Evolutionary conservation across 1,284 basidiomycete genomes (phyloP), one percentile per base, ranked within the genome.

Genomic region (Ceratobasidium sp.): DNA sequence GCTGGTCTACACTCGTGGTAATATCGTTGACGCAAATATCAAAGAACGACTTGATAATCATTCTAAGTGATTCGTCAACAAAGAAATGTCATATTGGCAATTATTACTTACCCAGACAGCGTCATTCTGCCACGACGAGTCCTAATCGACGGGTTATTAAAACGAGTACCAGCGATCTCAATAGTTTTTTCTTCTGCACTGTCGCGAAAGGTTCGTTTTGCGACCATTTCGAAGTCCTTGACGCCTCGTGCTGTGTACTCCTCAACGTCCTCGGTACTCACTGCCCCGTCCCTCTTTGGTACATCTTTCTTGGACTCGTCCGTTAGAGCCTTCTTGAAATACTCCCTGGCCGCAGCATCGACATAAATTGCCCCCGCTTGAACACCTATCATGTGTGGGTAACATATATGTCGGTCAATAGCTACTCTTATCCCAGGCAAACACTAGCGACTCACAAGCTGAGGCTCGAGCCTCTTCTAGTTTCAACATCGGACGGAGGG

Each of bases 41-140:
- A 49, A 77, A 77, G 17, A 77, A 77, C 3, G 70, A 73, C n/a
- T 54, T 44, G 9, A 74, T n/a, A 64, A 37, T 17, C 15, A 43
- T 15, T n/a, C 69, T 56, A 19, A 17, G 22, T 5, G 40, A 43
- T 19, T 25, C 17, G 9, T 46, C 3, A 37, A 37, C 5, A 19
- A 34, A 0, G 25, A 15, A 34, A 9, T 76, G 1, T 32, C 0
- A 75, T 52, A 34, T 61, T 40, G 19, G 40, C 40, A 43, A 37
- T 19, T 32, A 52, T 1, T n/a, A 15, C 75, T 49, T 22, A 59
- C 69, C 62, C 49, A 37, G 56, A 8, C 15, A 62, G 0, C 4
- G 46, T 46, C 52, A 69, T 66, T 1, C 64, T 43, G 49, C 54
- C 70, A 40, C 54, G 70, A 9, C 70, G 64, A n/a, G 43, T 43